phyloP scores from a whole-genome alignment of 192 early-diverging fungal species.

The Podila clonocystis region DNA sequence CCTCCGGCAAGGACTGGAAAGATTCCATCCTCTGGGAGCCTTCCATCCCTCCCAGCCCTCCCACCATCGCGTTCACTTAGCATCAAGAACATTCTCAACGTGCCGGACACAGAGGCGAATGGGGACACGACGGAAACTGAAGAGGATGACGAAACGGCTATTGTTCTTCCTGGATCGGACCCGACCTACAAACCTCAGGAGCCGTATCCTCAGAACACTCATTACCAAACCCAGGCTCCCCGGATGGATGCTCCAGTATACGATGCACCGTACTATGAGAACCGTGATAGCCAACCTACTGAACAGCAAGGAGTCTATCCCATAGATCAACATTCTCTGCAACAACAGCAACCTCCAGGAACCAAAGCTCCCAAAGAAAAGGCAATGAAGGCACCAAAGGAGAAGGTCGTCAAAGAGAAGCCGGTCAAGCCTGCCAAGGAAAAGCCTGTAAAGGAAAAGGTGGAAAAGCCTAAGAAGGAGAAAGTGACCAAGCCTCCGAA shows the following conservation, averaged over 20 bases:
- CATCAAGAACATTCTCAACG: conserved; percentile 38
- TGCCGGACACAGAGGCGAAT: conserved; percentile 12
- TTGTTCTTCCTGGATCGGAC: not conserved
- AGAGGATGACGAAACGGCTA: not conserved
- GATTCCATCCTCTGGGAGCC: not conserved
- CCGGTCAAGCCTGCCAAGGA: conserved; percentile 18
- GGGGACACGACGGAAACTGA: conserved; percentile 1
- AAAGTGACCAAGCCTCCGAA: conserved; percentile 22
- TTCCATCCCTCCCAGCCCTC: conserved; percentile 2
- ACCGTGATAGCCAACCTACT: not conserved
- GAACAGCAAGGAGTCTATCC: not conserved
- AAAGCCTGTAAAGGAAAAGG: conserved; percentile 16
- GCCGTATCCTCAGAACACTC: not conserved
- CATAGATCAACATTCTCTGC: not conserved
- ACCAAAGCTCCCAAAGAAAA: conserved; percentile 19
- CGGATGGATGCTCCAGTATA: not conserved
- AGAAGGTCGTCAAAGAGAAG: conserved; percentile 31
- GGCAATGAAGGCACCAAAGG: conserved; percentile 4
- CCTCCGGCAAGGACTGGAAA: not conserved
- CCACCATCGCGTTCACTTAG: conserved; percentile 28
- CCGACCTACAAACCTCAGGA: not conserved
- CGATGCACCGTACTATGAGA: not conserved
- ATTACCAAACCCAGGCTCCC: not conserved
- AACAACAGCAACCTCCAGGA: not conserved
- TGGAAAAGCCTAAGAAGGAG: conserved; percentile 38